Base-by-base conservation (phyloP, 148 eudicot genomes). In the Fagopyrum homotropicum region DNA sequence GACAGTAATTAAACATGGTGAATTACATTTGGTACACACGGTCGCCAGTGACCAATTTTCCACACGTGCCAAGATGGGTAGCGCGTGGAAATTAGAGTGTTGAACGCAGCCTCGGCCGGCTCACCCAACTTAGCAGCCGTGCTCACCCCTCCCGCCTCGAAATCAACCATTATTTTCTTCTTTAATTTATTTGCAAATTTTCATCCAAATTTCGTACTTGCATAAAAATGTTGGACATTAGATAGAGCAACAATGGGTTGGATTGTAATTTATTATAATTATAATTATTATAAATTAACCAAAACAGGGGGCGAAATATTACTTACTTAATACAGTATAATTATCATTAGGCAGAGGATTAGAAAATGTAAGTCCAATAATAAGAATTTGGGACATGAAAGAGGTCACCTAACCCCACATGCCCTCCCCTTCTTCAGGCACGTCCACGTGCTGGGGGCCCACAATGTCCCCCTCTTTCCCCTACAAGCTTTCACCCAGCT, bases 401-500 rank as follows among this genome's bases (percentile, higher is more conserved):
- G 3, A 63, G 69, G 54, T 43, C 72, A 80, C 77, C 74, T 51
- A 76, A 70, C 83, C 88, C 86, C 83, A 83, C 84, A 79, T 83
- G 82, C 74, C 61, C 61, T 15, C 79, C 54, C 14, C 59, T 44
- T 66, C 46, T 57, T 49, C 29, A 45, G 61, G 75, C 43, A 70
- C 3, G 35, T 76, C 78, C 78, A 80, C 85, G 86, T 78, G 84
- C 79, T 10, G 45, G 47, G 83, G 84, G 61, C 84, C 84, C 83
- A 78, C 78, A 2, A 5, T 86, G 87, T 84, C 83, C 80, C 85
- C 86, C 70, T 64, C 10, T n/a, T n/a, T 4, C 5, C 80, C 77
- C 74, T 45, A 76, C 86, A 81, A 70, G 19, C 43, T 35, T 70
- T 35, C 9, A 29, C 47, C 46, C 77, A 46, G 15, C 6, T 46